Base-by-base conservation (phyloP, 371 early-diverging fungal species). In the Haplosporangium sp. region DNA sequence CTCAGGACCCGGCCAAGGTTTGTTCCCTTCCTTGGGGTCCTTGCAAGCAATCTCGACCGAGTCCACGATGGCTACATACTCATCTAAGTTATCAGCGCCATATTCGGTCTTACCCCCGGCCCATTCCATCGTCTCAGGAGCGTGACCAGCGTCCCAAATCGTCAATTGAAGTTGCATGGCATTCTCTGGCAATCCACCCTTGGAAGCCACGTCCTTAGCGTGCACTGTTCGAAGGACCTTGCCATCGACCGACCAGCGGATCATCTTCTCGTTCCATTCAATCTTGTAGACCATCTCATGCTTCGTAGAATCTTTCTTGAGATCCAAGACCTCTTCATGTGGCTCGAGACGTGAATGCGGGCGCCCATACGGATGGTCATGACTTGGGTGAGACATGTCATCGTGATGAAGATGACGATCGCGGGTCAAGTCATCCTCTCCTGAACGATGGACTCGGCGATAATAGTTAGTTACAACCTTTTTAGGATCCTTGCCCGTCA, bases 1-100 rank as follows among this genome's bases (percentile, higher is more conserved):
- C 1, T 76, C 71, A 4, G 62, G 76, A n/a, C 76, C 76, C 2
- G 76, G 76, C 76, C 76, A 76, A 4, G 76, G 67, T 23, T 70
- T 70, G 13, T 63, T 57, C 0, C 76, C 71, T 41, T 76, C 76
- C 45, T 67, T 76, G 3, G 55, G 29, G 55, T 76, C 48, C 40
- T 67, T 52, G 50, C 76, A 76, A 3, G n/a, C 6, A 11, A 76
- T 56, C 47, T 76, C 64, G 36, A 76, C 58, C 20, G 64, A 52
- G 45, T 67, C 55, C 23, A 76, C 64, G 5, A 54, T 63, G 5
- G 71, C 67, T 1, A 76, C 50, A 38, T 76, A 76, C 38, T 76
- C 76, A n/a, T 55, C 50, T 50, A 65, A 11, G 60, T 70, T 63
- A 41, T 67, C 72, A 0, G 52, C 37, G 1, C 71, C 71, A 47